Evolutionary conservation across 2,329 filamentous ascomycete genomes (phyloP).

Genomic region (Ramularia collo-cygni): DNA sequence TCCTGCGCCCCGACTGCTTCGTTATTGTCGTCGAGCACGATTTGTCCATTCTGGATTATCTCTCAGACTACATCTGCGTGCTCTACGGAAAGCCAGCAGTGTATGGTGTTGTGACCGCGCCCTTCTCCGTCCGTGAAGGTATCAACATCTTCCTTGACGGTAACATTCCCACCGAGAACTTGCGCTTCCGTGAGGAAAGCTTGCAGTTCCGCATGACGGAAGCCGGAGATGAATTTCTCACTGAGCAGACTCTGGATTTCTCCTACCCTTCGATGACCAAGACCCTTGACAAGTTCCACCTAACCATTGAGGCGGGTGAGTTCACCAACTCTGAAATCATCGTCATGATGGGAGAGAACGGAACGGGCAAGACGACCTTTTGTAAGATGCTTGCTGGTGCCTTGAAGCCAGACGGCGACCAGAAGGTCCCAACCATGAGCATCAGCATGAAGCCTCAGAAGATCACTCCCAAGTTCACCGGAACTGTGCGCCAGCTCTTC

Average conservation of each 20-base stretch:
- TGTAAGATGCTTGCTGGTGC: constrained; percentile 92
- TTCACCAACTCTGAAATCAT: constrained; percentile 99
- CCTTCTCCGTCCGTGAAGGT: constrained; percentile 92
- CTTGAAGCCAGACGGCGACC: constrained; percentile 76
- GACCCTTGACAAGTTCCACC: constrained; percentile 80
- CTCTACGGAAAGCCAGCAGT: constrained; percentile 93
- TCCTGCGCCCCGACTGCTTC: constrained; percentile 84
- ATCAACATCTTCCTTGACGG: constrained; percentile 99
- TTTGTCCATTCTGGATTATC: constrained; percentile 94
- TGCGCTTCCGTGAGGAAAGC: constrained; percentile 96
- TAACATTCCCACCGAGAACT: constrained; percentile 94
- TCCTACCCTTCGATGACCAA: constrained; percentile 87
- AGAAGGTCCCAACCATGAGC: constrained; percentile 82
- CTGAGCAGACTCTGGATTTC: constrained; percentile 79
- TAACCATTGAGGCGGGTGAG: constrained; percentile 70
- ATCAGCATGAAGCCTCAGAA: constrained; percentile 99
- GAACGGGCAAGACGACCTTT: constrained; percentile 98
- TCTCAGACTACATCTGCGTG: constrained; percentile 97
- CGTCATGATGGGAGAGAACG: constrained; percentile 99
- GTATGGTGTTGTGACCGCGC: constrained; percentile 95
- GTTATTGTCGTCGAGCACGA: constrained; percentile 99
- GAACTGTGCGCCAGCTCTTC: constrained; percentile 94
- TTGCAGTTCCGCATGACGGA: constrained; percentile 92
- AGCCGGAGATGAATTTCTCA: constrained; percentile 77
- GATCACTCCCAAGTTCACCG: constrained; percentile 96